Percentiles rank a stretch among this genome's conserved stretches.
These are phyloP conservation scores for Arabidopsis lyrata DNA, from an alignment of 441 rosid species.

Conservation along the genomic window DNA sequence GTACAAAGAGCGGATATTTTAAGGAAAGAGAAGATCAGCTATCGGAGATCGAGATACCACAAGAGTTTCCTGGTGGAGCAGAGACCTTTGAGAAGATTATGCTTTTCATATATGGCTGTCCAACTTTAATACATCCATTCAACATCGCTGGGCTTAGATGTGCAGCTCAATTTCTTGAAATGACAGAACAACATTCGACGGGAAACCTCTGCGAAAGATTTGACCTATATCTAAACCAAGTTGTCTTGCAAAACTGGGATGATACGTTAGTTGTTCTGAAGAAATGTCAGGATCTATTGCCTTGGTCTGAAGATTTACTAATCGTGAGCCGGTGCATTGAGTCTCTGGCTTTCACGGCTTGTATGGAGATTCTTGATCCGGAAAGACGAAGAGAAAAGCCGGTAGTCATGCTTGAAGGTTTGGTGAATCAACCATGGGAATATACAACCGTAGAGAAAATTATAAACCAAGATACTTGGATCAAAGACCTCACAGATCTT, in stretches of 20 bases:
- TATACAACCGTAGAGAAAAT: constrained; percentile 53
- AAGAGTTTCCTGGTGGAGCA: constrained; percentile 78
- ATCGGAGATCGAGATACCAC: constrained; percentile 60
- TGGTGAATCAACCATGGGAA: constrained; percentile 65
- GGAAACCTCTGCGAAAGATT: constrained; percentile 76
- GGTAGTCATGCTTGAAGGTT: constrained; percentile 57
- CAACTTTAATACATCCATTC: constrained; percentile 67
- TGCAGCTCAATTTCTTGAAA: constrained; percentile 77
- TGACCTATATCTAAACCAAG: constrained; percentile 81
- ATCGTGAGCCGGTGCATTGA: constrained; percentile 81
- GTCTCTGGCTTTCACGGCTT: constrained; percentile 85
- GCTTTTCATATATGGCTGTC: constrained; percentile 70
- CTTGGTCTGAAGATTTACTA: constrained; percentile 72
- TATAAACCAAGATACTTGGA: constrained; percentile 66
- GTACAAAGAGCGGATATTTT: constrained; percentile 77
- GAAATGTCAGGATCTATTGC: constrained; percentile 58
- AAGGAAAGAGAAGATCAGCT: constrained; percentile 53
- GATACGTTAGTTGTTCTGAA: constrained; percentile 79
- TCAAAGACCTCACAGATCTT: constrained; percentile 73
- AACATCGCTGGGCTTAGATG: constrained; percentile 73
- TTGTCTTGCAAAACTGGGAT: constrained; percentile 80
- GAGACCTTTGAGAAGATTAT: constrained; percentile 75
- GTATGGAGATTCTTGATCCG: constrained; percentile 92
- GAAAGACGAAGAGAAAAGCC: constrained; percentile 68
- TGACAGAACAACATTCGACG: constrained; percentile 65